A percentile compares a stretch with the other conserved stretches of the same genome.
phyloP scores from a whole-genome alignment of 805 yeast genomes.

The Candida incommunis region DNA sequence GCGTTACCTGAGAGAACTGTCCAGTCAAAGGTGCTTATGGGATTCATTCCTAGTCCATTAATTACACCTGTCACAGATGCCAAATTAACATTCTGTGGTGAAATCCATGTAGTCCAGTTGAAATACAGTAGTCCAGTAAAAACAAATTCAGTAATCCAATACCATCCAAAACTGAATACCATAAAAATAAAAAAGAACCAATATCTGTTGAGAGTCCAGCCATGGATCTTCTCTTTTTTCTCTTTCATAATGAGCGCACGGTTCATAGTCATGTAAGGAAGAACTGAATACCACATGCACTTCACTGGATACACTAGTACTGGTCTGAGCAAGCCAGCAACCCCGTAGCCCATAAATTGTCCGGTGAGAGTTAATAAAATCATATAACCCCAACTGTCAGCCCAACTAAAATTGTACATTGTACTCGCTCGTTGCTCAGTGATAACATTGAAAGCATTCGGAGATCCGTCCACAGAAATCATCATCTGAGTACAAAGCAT shows the following conservation, averaged over 20 bases:
- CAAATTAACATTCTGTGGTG: conserved; percentile 34
- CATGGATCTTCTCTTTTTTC: conserved; percentile 33
- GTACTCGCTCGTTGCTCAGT: conserved; percentile 4
- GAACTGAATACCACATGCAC: conserved; percentile 39
- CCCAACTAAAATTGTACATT: conserved; percentile 13
- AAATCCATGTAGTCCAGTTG: conserved; percentile 49
- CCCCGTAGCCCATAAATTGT: conserved; percentile 51
- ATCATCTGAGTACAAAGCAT: conserved; percentile 39
- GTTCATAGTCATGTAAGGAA: conserved; percentile 36
- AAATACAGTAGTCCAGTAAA: conserved; percentile 48
- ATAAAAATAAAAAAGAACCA: conserved; percentile 33
- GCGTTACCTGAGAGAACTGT: conserved; percentile 23
- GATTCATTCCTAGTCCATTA: conserved; percentile 38
- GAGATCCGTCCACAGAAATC: conserved; percentile 17
- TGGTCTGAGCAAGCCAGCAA: conserved; percentile 50
- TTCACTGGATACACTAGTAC: conserved; percentile 38
- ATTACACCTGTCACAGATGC: conserved; percentile 35
- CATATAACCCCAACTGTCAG: conserved; percentile 33
- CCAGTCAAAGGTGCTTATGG: conserved; percentile 41
- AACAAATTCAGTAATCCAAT: conserved; percentile 55
- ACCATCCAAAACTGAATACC: conserved; percentile 35
- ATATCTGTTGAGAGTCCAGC: conserved; percentile 44
- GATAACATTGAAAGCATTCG: conserved; percentile 5
- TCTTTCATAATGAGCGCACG: conserved; percentile 30
- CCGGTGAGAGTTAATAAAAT: conserved; percentile 37